Conservation (phyloP, 495 filamentous ascomycete species). For the Penicillium antarcticum region DNA sequence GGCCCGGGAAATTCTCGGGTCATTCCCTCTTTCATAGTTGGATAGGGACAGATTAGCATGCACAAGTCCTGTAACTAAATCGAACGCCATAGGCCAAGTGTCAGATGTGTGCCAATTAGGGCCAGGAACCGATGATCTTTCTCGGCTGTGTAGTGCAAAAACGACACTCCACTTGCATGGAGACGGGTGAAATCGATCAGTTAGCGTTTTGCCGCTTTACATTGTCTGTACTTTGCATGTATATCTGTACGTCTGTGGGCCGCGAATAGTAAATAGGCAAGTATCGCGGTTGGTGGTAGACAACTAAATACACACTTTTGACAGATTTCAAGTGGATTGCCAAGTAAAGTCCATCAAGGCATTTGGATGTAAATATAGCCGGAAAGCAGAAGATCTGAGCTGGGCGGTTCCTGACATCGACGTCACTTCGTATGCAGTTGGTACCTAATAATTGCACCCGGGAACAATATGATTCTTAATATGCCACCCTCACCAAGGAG, state of each 20-base stretch:
- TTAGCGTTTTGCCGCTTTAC: background rate
- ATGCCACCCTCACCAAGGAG: no score
- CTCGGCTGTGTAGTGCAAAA: background rate
- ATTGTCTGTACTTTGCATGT: no score
- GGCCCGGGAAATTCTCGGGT: background rate
- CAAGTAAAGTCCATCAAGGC: no score
- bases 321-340: no score
- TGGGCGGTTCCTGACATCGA: background rate
- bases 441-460: background rate
- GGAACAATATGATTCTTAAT: no score
- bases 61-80: background rate
- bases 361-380: no score
- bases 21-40: background rate
- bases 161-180: no score
- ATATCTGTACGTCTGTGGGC: no score
- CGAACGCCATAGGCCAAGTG: background rate
- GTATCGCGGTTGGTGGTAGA: no score
- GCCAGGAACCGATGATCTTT: background rate
- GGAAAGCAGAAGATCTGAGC: background rate
- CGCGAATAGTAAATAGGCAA: no score
- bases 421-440: background rate
- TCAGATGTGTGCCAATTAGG: background rate
- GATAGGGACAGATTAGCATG: background rate
- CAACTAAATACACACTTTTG: no score
- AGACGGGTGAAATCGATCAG: background rate